Evolutionary conservation across 2,329 filamentous ascomycete species (phyloP), one percentile per base, ranked within the genome.

Genomic region (Exophiala sideris): DNA sequence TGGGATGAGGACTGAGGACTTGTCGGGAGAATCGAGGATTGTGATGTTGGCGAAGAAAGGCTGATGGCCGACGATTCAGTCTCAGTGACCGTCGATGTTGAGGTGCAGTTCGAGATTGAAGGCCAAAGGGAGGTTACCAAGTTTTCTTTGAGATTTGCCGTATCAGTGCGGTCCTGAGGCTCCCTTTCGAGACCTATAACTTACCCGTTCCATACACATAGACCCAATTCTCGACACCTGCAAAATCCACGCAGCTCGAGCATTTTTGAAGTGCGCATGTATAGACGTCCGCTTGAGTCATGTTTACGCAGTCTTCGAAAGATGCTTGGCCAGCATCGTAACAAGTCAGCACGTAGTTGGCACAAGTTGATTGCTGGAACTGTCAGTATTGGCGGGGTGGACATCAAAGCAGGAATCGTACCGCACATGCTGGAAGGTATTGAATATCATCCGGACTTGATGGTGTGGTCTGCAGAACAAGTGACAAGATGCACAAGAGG

Each of bases 121-220:
- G 41, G 18, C 41, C 41, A 44, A 12, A 44, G 14, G 14, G 41
- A 24, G 41, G 18, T 44, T 24, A 44, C 29, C 41, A 44, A 24
- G 7, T 29, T 14, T 6, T 44, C 41, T 44, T 16, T 18, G 39
- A 11, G 5, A 29, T 24, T 12, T 2, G 29, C 21, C 20, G 7
- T 29, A 24, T 44, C 41, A 44, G 21, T 24, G 8, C 9, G 3
- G 5, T 20, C 12, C 21, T 20, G 8, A 44, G 21, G 10, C 9
- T 24, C 3, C 5, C 41, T 4, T 24, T n/a, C 8, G 41, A 44
- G 29, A 9, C 11, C 24, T 29, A 29, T 29, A 4, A 44, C 41
- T 44, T 12, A 44, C 41, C 29, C 41, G n/a, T 44, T 29, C 41
- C 41, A 44, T 44, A 44, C n/a, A 9, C 41, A 29, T 44, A 44